Conservation (phyloP, 768 basidiomycete species). For the Postia placenta region DNA sequence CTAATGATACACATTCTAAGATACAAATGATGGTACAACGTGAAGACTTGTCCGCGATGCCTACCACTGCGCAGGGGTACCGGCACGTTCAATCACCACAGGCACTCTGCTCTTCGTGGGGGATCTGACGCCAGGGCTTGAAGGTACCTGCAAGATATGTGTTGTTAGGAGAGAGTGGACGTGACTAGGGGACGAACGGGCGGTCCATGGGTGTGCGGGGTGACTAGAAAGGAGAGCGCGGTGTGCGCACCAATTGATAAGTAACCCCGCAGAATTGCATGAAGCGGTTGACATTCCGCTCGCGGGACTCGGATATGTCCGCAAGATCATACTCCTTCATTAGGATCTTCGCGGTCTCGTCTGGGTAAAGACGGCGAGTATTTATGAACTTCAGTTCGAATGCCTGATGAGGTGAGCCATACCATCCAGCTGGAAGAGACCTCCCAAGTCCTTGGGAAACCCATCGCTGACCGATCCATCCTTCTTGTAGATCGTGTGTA, state of each 20-base stretch:
- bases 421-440: conserved; percentile 50
- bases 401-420: too few relatives aligned
- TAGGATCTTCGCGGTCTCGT: conserved; percentile 21
- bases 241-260: conserved; percentile 45
- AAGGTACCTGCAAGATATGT: background rate
- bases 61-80: too few relatives aligned
- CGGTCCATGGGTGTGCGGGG: background rate
- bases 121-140: background rate
- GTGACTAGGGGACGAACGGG: background rate
- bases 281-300: conserved; percentile 48
- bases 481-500: conserved; percentile 43
- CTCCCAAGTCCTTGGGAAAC: conserved; percentile 47
- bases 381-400: too few relatives aligned
- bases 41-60: too few relatives aligned
- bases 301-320: conserved; percentile 33
- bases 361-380: conserved; percentile 5
- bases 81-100: background rate
- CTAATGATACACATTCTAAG: too few relatives aligned
- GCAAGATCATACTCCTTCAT: conserved; percentile 27
- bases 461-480: conserved; percentile 40
- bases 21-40: too few relatives aligned
- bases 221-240: background rate
- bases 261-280: conserved; percentile 53
- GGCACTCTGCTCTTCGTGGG: background rate
- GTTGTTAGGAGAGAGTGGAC: background rate